These are phyloP conservation scores for Sporisorium scitamineum DNA, from an alignment of 1,284 basidiomycete genomes.

Conservation along the genomic window DNA sequence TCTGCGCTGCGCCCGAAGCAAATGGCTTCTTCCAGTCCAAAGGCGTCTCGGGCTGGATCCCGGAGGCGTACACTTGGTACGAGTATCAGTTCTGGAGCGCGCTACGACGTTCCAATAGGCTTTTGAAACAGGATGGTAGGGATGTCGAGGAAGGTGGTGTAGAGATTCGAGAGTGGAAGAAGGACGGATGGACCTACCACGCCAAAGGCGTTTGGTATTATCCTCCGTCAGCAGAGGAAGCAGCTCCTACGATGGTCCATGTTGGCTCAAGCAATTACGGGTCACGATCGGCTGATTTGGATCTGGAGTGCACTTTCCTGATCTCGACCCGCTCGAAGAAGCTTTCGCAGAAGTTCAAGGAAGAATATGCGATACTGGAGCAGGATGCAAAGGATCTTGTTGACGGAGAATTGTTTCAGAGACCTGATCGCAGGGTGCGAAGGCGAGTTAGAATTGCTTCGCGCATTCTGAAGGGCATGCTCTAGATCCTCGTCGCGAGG, in stretches of 20 bases:
- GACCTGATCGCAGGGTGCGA: conserved; percentile 77
- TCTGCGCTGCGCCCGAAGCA: conserved; percentile 84
- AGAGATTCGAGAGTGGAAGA: conserved; percentile 86
- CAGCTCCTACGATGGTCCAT: conserved; percentile 74
- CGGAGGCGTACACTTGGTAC: conserved; percentile 91
- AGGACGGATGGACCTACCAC: conserved; percentile 96
- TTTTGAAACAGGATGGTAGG: conserved; percentile 61
- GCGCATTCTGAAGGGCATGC: conserved; percentile 59
- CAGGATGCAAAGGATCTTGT: conserved; percentile 71
- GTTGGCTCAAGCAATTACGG: conserved; percentile 97
- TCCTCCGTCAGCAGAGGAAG: conserved; percentile 2
- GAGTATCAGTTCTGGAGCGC: conserved; percentile 84
- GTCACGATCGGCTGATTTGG: conserved; percentile 87
- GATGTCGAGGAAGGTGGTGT: conserved; percentile 70
- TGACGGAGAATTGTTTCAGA: conserved; percentile 71
- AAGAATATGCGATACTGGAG: conserved; percentile 72
- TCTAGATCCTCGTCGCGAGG: conserved; percentile 21
- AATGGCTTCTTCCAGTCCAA: conserved; percentile 94
- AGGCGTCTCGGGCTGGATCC: conserved; percentile 90
- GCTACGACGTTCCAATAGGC: conserved; percentile 70
- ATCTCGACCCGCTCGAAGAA: conserved; percentile 74
- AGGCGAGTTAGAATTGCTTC: conserved; percentile 71
- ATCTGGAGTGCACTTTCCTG: conserved; percentile 91
- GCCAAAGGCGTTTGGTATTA: conserved; percentile 79
- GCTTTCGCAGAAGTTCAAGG: conserved; percentile 66